Conservation (phyloP, 2,329 filamentous ascomycete genomes). For the Cytospora chrysosperma region DNA sequence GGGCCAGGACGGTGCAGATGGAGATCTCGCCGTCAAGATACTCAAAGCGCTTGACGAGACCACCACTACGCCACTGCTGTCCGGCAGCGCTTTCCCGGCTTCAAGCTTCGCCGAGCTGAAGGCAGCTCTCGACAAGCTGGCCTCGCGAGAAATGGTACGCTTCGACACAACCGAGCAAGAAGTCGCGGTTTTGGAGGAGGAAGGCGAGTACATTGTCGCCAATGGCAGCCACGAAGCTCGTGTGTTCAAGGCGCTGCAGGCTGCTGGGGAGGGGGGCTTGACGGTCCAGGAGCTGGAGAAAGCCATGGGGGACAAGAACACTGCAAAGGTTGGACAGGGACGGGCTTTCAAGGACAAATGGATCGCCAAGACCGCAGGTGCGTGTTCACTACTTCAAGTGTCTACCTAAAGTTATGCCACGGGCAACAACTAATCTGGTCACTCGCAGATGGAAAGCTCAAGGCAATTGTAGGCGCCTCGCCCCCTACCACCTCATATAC, state of each 20-base stretch:
- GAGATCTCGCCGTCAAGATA: not conserved
- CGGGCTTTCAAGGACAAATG: conserved; percentile 86
- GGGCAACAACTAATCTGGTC: conserved; percentile 37
- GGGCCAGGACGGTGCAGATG: not conserved
- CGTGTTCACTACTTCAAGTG: conserved; percentile 36
- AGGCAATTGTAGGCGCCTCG: conserved; percentile 38
- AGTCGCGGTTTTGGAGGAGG: conserved; percentile 71
- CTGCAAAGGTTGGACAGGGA: conserved; percentile 82
- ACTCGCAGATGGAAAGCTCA: conserved; percentile 51
- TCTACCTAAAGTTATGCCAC: conserved; percentile 51
- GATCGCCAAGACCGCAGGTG: conserved; percentile 54
- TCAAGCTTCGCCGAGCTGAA: conserved; percentile 71
- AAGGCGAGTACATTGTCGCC: conserved; percentile 69
- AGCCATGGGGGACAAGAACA: conserved; percentile 69
- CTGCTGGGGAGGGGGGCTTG: conserved; percentile 71
- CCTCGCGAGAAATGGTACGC: conserved; percentile 79
- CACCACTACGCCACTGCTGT: conserved; percentile 41
- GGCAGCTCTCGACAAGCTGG: conserved; percentile 81
- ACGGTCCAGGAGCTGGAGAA: conserved; percentile 72
- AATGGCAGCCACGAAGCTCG: conserved; percentile 81
- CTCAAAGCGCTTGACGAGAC: not conserved
- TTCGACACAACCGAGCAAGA: conserved; percentile 84
- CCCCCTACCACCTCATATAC: not conserved
- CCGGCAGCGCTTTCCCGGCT: conserved; percentile 67
- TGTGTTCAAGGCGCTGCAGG: conserved; percentile 72